phyloP scores from a whole-genome alignment of 2,329 filamentous ascomycete species.

The Stagonosporopsis rhizophila region DNA sequence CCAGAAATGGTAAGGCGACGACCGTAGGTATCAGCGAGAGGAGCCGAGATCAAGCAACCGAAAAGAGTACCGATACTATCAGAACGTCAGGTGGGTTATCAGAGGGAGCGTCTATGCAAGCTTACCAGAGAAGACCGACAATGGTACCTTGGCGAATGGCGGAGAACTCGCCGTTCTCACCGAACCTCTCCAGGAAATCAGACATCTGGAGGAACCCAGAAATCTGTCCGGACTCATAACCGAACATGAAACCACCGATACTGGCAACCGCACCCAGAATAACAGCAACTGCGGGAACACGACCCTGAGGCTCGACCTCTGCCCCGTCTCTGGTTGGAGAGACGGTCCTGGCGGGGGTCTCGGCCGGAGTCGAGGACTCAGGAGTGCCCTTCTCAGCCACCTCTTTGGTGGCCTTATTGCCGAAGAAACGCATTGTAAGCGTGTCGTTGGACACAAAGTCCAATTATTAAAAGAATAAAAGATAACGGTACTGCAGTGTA shows the following conservation, averaged over 20 bases:
- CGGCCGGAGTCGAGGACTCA: slow-evolving; percentile 30
- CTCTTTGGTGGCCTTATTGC: slow-evolving; percentile 24
- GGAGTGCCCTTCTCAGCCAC: slow-evolving; percentile 37
- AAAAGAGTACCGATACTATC: slow-evolving; percentile 72
- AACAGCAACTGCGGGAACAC: slow-evolving; percentile 37
- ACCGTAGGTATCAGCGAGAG: slow-evolving; percentile 67
- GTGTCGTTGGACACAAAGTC: slow-evolving; percentile 7
- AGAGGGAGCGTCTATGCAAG: background rate
- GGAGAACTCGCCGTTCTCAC: slow-evolving; percentile 43
- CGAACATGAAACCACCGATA: slow-evolving; percentile 48
- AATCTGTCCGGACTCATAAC: slow-evolving; percentile 40
- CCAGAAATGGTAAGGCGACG: slow-evolving; percentile 67
- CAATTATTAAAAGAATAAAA: slow-evolving; percentile 7
- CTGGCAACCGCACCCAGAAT: slow-evolving; percentile 43
- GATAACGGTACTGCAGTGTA: slow-evolving; percentile 7
- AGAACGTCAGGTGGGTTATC: slow-evolving; percentile 14
- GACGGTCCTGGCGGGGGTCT: slow-evolving; percentile 35
- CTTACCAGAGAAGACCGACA: slow-evolving; percentile 46
- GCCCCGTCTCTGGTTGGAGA: slow-evolving; percentile 21
- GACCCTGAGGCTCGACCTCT: slow-evolving; percentile 29
- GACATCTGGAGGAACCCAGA: slow-evolving; percentile 45
- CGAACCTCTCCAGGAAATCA: slow-evolving; percentile 44
- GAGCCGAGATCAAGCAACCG: slow-evolving; percentile 66
- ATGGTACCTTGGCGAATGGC: slow-evolving; percentile 46
- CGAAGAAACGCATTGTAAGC: slow-evolving; percentile 34